Conservation (phyloP, 495 filamentous ascomycete species). For the Tetracladium setigerum region DNA sequence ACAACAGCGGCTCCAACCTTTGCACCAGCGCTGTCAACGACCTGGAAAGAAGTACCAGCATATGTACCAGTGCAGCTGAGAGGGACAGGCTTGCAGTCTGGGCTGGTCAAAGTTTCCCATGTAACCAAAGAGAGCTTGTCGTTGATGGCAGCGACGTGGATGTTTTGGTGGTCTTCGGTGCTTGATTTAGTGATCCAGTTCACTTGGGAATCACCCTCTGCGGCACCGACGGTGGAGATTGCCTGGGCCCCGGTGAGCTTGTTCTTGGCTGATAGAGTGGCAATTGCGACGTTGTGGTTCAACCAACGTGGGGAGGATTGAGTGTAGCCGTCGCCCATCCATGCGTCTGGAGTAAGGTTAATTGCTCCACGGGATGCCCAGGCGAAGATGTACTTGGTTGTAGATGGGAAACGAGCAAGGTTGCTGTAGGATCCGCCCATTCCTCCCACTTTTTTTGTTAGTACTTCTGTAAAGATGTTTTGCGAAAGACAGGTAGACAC, state of each 20-base stretch:
- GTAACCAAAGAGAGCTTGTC: constrained; percentile 37
- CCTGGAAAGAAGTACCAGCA: constrained; percentile 42
- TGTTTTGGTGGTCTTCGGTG: constrained; percentile 45
- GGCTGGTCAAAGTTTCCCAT: constrained; percentile 44
- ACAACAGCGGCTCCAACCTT: constrained; percentile 35
- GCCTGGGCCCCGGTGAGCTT: constrained; percentile 40
- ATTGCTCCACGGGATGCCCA: constrained; percentile 47
- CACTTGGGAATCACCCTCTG: constrained; percentile 42
- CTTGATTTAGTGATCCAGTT: constrained; percentile 37
- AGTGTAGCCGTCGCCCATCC: constrained; percentile 45
- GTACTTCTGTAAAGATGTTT: constrained; percentile 1
- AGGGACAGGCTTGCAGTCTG: constrained; percentile 39
- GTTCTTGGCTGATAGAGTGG: constrained; percentile 39
- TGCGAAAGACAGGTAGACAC: background rate
- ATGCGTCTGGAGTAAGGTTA: constrained; percentile 37
- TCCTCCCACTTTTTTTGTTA: constrained; percentile 36
- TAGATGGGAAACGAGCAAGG: constrained; percentile 37
- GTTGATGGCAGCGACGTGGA: constrained; percentile 42
- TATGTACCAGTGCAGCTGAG: constrained; percentile 44
- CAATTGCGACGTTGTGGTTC: constrained; percentile 43
- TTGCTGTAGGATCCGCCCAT: constrained; percentile 47
- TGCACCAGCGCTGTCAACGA: constrained; percentile 32
- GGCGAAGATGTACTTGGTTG: constrained; percentile 38
- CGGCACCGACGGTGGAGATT: constrained; percentile 36
- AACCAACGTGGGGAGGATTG: constrained; percentile 36